Evolutionary conservation across 192 early-diverging fungal species (phyloP).

Genomic region (Coemansia sp.): DNA sequence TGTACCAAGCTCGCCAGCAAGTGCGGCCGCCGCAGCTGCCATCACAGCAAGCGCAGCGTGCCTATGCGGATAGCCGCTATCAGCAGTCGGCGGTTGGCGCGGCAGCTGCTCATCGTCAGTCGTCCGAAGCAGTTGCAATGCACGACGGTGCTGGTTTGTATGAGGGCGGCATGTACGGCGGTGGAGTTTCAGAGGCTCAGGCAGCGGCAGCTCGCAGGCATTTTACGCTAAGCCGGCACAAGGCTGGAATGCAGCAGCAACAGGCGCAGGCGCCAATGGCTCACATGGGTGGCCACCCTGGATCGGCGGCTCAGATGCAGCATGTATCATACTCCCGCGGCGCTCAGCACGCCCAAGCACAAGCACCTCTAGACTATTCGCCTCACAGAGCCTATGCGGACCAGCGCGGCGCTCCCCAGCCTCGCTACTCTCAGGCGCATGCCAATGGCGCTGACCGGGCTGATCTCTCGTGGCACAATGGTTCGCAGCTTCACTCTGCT

Average conservation of each 20-base stretch:
- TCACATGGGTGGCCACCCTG: background rate
- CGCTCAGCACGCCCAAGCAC: background rate
- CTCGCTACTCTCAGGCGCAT: background rate
- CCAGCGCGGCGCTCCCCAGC: background rate
- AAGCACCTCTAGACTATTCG: background rate
- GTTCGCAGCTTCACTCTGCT: background rate
- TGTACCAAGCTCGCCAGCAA: background rate
- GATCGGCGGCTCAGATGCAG: background rate
- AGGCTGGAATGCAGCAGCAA: constrained; percentile 1
- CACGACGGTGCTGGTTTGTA: background rate
- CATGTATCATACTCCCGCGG: background rate
- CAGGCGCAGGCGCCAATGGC: background rate
- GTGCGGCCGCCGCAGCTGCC: constrained; percentile 3
- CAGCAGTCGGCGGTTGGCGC: background rate
- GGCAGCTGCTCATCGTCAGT: background rate
- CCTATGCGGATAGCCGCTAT: constrained; percentile 3
- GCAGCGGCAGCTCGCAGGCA: background rate
- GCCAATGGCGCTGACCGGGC: background rate
- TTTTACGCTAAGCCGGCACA: background rate
- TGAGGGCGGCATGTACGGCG: background rate
- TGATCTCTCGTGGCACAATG: constrained; percentile 1
- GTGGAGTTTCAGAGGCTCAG: background rate
- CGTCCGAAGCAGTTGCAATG: background rate
- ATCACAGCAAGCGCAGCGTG: constrained; percentile 1
- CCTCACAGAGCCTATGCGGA: background rate